phyloP scores from a whole-genome alignment of 257 asterid genomes.

The Solanum acaule region DNA sequence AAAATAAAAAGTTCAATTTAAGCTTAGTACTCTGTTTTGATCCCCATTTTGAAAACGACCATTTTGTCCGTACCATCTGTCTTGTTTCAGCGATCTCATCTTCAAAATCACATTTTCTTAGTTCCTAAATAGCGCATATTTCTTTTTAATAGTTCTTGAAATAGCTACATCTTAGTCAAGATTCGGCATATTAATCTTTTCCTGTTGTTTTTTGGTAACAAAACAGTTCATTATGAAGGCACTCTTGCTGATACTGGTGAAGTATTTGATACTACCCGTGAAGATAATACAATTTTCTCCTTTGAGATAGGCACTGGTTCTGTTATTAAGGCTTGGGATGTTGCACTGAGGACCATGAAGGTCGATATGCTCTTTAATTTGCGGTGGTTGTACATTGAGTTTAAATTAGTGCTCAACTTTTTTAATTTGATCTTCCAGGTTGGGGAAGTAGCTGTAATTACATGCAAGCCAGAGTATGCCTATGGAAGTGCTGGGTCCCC shows the following conservation, averaged over 20 bases:
- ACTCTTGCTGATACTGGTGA: constrained; percentile 83
- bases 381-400: not conserved
- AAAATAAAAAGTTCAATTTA: not conserved
- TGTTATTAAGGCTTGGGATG: constrained; percentile 92
- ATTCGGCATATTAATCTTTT: not conserved
- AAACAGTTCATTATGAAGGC: constrained; percentile 92
- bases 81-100: not conserved
- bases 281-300: constrained; percentile 82
- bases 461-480: constrained; percentile 93
- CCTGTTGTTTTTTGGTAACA: not conserved
- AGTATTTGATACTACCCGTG: constrained; percentile 87
- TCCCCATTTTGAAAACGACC: not conserved
- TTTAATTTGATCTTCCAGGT: constrained; percentile 38
- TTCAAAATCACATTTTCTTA: not conserved
- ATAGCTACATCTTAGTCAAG: not conserved
- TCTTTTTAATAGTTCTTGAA: not conserved
- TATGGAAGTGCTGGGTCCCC: constrained; percentile 96
- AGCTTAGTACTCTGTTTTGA: not conserved
- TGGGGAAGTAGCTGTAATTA: constrained; percentile 86
- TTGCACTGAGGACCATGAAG: constrained; percentile 93
- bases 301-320: constrained; percentile 83
- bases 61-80: not conserved
- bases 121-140: not conserved
- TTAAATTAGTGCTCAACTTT: not conserved
- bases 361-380: constrained; percentile 13